A percentile compares a stretch with the other conserved stretches of the same genome.
Evolutionary conservation across 1,284 basidiomycete genomes (phyloP).

Genomic region (Gymnopus androsaceus): DNA sequence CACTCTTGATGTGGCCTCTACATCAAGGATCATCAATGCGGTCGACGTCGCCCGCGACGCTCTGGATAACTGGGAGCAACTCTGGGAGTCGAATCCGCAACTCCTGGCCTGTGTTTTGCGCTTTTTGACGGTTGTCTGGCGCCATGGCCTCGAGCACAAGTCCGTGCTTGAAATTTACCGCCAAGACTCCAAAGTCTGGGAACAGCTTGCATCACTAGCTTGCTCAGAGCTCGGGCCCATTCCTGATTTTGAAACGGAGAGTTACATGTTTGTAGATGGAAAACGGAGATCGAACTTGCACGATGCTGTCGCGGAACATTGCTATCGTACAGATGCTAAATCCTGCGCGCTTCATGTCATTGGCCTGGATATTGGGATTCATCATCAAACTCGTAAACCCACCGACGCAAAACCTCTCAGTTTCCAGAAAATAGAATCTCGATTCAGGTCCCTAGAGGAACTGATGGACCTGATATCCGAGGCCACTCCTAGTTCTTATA

Average conservation of each 20-base stretch:
- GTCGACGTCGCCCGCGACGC: slow-evolving; percentile 68
- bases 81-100: slow-evolving; percentile 77
- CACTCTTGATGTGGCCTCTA: slow-evolving; percentile 24
- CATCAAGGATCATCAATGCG: slow-evolving; percentile 48
- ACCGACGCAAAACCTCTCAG: slow-evolving; percentile 49
- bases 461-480: slow-evolving; percentile 66
- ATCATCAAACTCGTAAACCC: slow-evolving; percentile 40
- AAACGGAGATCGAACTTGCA: slow-evolving; percentile 60
- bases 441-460: slow-evolving; percentile 60
- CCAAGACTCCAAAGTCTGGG: slow-evolving; percentile 63
- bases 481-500: slow-evolving; percentile 68
- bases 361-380: slow-evolving; percentile 66
- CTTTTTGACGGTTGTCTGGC: slow-evolving; percentile 84
- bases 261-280: slow-evolving; percentile 50
- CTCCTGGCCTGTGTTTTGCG: slow-evolving; percentile 75
- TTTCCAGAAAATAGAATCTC: slow-evolving; percentile 55
- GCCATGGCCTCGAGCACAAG: slow-evolving; percentile 79
- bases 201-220: slow-evolving; percentile 59
- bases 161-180: slow-evolving; percentile 57
- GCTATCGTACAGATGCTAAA: slow-evolving; percentile 75
- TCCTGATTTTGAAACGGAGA: slow-evolving; percentile 61
- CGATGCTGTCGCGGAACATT: slow-evolving; percentile 60
- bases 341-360: slow-evolving; percentile 75
- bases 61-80: slow-evolving; percentile 66
- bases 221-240: slow-evolving; percentile 66